A percentile compares a stretch with the other conserved stretches of the same genome.
These are phyloP conservation scores for Microcos paniculata DNA, from an alignment of 345 rosid genomes.

Conservation along the genomic window DNA sequence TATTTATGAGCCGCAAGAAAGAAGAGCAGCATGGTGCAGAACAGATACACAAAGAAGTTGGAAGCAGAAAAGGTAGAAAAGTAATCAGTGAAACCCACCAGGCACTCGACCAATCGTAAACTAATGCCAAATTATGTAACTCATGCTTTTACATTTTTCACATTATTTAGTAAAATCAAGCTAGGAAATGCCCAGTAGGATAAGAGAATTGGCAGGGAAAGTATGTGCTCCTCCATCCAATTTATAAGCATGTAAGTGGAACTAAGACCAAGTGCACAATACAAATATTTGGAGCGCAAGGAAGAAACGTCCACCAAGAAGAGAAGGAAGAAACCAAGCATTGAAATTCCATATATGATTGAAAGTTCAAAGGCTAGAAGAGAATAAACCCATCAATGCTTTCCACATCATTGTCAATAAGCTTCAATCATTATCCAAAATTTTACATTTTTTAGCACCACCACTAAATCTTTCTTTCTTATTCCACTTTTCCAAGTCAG, in stretches of 20 bases:
- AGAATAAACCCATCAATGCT: background rate
- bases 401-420: background rate
- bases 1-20: background rate
- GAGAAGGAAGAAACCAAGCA: no score
- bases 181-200: background rate
- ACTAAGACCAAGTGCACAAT: background rate
- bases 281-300: background rate
- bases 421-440: background rate
- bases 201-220: background rate
- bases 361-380: background rate
- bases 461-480: background rate
- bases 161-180: background rate
- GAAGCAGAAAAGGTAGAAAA: background rate
- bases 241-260: background rate
- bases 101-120: background rate
- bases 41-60: background rate
- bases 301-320: no score
- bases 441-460: background rate
- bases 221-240: background rate
- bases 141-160: background rate
- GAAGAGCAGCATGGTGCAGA: background rate
- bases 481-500: background rate
- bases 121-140: background rate
- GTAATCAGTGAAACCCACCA: background rate
- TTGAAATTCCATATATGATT: background rate